A percentile compares a stretch with the other conserved stretches of the same genome.
Conservation (phyloP, 2,329 filamentous ascomycete genomes). For the Xylariaceae sp. region DNA sequence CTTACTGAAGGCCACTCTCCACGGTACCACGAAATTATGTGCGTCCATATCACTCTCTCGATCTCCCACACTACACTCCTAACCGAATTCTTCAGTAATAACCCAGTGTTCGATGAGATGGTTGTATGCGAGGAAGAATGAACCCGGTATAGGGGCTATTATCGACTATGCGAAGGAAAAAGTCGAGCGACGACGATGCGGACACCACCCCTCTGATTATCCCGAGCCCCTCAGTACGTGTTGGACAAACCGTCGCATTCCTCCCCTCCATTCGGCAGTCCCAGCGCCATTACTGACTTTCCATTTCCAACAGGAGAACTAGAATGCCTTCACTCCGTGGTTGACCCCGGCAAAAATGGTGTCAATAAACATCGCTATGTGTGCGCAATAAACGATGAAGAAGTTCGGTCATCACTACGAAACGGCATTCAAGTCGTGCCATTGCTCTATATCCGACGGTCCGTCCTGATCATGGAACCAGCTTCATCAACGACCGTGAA, state of each 20-base stretch:
- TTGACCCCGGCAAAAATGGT: slow-evolving; percentile 68
- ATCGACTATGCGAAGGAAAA: slow-evolving; percentile 66
- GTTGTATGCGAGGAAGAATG: slow-evolving; percentile 59
- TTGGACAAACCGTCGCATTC: background rate
- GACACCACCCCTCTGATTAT: slow-evolving; percentile 67
- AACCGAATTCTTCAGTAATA: slow-evolving; percentile 50
- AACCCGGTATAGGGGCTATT: slow-evolving; percentile 49
- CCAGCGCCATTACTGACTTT: background rate
- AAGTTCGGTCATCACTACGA: slow-evolving; percentile 58
- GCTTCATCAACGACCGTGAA: slow-evolving; percentile 64
- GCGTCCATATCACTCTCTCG: slow-evolving; percentile 38
- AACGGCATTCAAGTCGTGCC: slow-evolving; percentile 62
- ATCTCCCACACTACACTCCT: slow-evolving; percentile 65
- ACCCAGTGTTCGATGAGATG: slow-evolving; percentile 77
- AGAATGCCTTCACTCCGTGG: slow-evolving; percentile 67
- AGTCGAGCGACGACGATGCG: slow-evolving; percentile 70
- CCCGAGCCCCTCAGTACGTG: slow-evolving; percentile 55
- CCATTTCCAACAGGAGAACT: slow-evolving; percentile 39
- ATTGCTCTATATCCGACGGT: slow-evolving; percentile 70
- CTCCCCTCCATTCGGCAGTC: background rate
- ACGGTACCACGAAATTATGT: slow-evolving; percentile 45
- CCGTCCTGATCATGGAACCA: slow-evolving; percentile 66
- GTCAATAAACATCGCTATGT: slow-evolving; percentile 76
- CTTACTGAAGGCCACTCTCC: slow-evolving; percentile 73
- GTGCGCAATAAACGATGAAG: slow-evolving; percentile 65